Percentiles rank a stretch among this genome's conserved stretches.
Evolutionary conservation across 73 alveolate genomes (phyloP).

Genomic region (Diophrys appendiculata): DNA sequence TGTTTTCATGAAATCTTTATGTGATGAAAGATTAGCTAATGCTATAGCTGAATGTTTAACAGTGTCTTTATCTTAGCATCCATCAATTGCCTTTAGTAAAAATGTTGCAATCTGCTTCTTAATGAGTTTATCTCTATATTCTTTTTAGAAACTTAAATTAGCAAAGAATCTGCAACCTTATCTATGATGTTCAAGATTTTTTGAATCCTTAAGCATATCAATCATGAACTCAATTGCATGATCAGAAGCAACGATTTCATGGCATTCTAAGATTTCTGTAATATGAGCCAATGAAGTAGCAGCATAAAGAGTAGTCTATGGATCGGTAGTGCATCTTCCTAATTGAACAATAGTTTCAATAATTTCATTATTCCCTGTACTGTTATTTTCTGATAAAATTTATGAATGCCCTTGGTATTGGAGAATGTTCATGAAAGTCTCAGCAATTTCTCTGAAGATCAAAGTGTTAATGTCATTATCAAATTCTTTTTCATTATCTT

Average conservation of each 20-base stretch:
- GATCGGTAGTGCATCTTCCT: constrained; percentile 58
- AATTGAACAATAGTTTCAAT: constrained; percentile 53
- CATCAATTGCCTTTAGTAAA: constrained; percentile 61
- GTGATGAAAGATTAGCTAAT: constrained; percentile 60
- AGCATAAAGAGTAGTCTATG: constrained; percentile 54
- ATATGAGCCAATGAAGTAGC: constrained; percentile 68
- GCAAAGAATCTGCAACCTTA: constrained; percentile 71
- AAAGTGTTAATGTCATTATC: not conserved
- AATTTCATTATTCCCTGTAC: constrained; percentile 30
- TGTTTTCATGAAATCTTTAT: constrained; percentile 47
- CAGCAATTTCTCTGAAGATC: constrained; percentile 57
- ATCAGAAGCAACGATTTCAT: constrained; percentile 54
- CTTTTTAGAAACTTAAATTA: constrained; percentile 49
- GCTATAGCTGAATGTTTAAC: constrained; percentile 65
- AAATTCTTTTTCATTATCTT: not conserved
- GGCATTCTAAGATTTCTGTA: constrained; percentile 64
- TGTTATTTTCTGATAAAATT: constrained; percentile 31
- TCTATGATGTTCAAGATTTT: constrained; percentile 57
- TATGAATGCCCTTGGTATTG: constrained; percentile 43
- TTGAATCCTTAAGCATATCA: constrained; percentile 64
- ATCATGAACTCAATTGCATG: constrained; percentile 66
- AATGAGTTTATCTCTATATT: constrained; percentile 40
- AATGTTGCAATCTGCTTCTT: constrained; percentile 49
- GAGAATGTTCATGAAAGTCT: constrained; percentile 61
- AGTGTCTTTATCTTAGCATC: constrained; percentile 58